Conservation (phyloP, 176 grass and related monocot species). For the Triticum urartu region DNA sequence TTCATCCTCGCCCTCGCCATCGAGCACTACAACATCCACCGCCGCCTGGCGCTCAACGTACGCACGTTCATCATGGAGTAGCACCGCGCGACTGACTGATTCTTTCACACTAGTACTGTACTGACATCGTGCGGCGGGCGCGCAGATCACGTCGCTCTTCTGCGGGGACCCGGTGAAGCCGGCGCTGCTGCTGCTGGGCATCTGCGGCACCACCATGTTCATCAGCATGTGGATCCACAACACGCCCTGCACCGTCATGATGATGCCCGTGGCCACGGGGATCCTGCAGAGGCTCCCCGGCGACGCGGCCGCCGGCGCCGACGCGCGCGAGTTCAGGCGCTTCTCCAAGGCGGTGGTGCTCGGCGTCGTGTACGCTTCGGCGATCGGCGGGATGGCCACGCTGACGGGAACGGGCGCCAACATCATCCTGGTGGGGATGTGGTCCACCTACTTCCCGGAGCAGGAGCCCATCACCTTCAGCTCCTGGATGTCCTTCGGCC, state of each 20-base stretch:
- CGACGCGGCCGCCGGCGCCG: neutral
- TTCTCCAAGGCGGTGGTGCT: slow-evolving; percentile 86
- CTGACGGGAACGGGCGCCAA: slow-evolving; percentile 44
- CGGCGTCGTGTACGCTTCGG: slow-evolving; percentile 33
- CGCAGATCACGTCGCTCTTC: slow-evolving; percentile 66
- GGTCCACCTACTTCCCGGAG: slow-evolving; percentile 67
- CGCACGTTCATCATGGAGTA: no score
- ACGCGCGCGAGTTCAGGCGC: slow-evolving; percentile 28
- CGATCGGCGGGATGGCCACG: slow-evolving; percentile 1
- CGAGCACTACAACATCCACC: slow-evolving; percentile 92
- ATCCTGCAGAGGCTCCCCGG: slow-evolving; percentile 73
- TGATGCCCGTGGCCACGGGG: slow-evolving; percentile 82
- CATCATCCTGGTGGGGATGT: slow-evolving; percentile 93
- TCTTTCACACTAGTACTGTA: neutral
- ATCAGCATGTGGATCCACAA: slow-evolving; percentile 99
- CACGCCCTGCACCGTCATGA: slow-evolving; percentile 83
- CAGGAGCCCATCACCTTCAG: slow-evolving; percentile 50
- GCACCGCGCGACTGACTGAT: no score
- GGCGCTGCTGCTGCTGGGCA: slow-evolving; percentile 64
- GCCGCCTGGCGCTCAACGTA: slow-evolving; percentile 79
- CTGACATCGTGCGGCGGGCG: neutral
- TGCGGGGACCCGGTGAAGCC: slow-evolving; percentile 83
- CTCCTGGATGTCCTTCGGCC: slow-evolving; percentile 76
- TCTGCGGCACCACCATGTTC: slow-evolving; percentile 62
- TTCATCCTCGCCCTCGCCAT: slow-evolving; percentile 94